Conservation (phyloP, 768 basidiomycete species). For the Sarcodon sp. region DNA sequence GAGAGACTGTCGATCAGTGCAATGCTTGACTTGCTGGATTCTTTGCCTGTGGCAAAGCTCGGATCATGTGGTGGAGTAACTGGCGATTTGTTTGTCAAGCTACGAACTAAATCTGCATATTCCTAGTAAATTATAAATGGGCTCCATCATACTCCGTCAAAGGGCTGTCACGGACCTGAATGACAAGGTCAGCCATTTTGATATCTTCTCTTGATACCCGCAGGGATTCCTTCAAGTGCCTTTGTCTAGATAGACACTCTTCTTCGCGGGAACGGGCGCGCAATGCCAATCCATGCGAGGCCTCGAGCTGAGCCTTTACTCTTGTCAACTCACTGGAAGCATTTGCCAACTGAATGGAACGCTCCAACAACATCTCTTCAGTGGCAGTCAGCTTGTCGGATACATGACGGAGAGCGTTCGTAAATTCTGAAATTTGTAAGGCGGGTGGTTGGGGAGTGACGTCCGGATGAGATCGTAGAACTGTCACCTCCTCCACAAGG, state of each 20-base stretch:
- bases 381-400: conserved; percentile 56
- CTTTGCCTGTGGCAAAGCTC: conserved; percentile 2
- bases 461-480: conserved; percentile 43
- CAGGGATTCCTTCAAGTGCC: conserved; percentile 31
- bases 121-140: conserved; percentile 18
- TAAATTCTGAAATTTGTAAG: conserved; percentile 37
- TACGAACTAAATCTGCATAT: conserved; percentile 65
- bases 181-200: conserved; percentile 48
- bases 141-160: background rate
- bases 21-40: conserved; percentile 4
- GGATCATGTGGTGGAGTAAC: conserved; percentile 4
- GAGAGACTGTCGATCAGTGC: conserved; percentile 20
- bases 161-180: conserved; percentile 17
- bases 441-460: conserved; percentile 23
- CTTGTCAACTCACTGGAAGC: conserved; percentile 29
- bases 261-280: conserved; percentile 43
- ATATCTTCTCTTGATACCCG: conserved; percentile 41
- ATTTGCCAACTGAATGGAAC: conserved; percentile 33
- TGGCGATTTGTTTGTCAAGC: conserved; percentile 33
- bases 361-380: conserved; percentile 38
- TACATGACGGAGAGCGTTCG: conserved; percentile 53
- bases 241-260: conserved; percentile 32
- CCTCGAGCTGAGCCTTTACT: conserved; percentile 29
- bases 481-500: conserved; percentile 38
- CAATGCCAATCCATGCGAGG: conserved; percentile 42